phyloP scores from a whole-genome alignment of 495 filamentous ascomycete genomes.

The Delitschia confertaspora region DNA sequence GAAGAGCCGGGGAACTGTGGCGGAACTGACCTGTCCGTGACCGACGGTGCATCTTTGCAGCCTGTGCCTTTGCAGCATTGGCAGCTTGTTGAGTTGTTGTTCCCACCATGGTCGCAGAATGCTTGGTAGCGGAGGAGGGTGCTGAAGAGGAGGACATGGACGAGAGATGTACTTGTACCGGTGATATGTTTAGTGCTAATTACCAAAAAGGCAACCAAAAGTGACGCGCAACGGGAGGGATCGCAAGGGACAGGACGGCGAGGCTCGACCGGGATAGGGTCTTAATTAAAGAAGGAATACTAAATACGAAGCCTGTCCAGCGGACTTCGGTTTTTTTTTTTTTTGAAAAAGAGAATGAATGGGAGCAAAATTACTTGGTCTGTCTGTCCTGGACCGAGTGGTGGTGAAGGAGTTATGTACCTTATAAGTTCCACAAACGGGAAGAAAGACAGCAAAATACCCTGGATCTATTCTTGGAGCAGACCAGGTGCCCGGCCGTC shows the following conservation, averaged over 20 bases:
- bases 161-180: constrained; percentile 24
- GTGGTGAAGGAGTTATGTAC: constrained; percentile 25
- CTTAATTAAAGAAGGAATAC: constrained; percentile 39
- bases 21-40: constrained; percentile 65
- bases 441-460: constrained; percentile 29
- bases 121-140: constrained; percentile 29
- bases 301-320: constrained; percentile 33
- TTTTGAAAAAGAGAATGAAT: constrained; percentile 26
- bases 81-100: constrained; percentile 39
- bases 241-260: constrained; percentile 29
- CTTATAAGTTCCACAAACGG: constrained; percentile 35
- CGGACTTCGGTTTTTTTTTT: constrained; percentile 27
- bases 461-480: constrained; percentile 34
- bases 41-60: constrained; percentile 78
- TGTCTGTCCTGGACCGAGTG: constrained; percentile 18
- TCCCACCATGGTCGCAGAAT: constrained; percentile 36
- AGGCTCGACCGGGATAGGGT: constrained; percentile 28
- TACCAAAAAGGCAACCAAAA: constrained; percentile 30
- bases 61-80: constrained; percentile 47
- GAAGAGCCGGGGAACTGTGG: constrained; percentile 7
- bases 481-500: constrained; percentile 9
- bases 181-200: constrained; percentile 28
- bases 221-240: constrained; percentile 30
- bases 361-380: constrained; percentile 37
- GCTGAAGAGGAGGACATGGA: constrained; percentile 29